phyloP scores from a whole-genome alignment of 2,329 filamentous ascomycete species.

The Alternaria metachromatica region DNA sequence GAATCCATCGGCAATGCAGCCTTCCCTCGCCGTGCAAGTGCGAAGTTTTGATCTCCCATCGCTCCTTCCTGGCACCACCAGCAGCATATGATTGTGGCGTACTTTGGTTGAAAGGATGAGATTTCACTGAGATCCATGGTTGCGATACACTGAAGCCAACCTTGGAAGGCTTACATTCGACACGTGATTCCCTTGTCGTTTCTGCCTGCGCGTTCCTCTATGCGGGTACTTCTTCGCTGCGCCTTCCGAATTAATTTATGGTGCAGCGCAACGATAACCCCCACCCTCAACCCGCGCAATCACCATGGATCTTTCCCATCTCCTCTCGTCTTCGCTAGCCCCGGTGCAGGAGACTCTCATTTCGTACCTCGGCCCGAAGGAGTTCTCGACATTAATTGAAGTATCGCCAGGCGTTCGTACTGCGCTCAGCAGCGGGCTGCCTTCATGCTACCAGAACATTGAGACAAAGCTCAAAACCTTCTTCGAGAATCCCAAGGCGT shows the following conservation, averaged over 20 bases:
- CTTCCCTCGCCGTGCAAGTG: not conserved
- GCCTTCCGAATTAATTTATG: not conserved
- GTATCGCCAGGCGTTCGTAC: not conserved
- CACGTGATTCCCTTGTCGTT: too few species aligned
- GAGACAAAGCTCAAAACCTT: not conserved
- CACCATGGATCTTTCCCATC: not conserved
- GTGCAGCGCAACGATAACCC: not conserved
- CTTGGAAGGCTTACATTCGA: not conserved
- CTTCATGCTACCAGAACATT: not conserved
- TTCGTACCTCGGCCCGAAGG: not conserved
- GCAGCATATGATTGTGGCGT: not conserved
- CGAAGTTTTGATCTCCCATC: too few species aligned
- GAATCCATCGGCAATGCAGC: not conserved
- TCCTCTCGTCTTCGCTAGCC: not conserved
- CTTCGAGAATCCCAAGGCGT: not conserved
- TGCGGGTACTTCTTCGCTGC: not conserved
- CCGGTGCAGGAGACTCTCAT: not conserved
- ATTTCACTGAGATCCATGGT: not conserved
- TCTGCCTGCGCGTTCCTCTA: not conserved
- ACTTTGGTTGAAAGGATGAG: not conserved
- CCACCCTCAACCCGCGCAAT: not conserved
- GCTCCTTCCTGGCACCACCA: too few species aligned
- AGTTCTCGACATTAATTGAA: not conserved
- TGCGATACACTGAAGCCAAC: not conserved
- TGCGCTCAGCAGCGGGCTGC: not conserved